Base-by-base conservation (phyloP, 108 stramenopile species). In the Skeletonema marinoi region DNA sequence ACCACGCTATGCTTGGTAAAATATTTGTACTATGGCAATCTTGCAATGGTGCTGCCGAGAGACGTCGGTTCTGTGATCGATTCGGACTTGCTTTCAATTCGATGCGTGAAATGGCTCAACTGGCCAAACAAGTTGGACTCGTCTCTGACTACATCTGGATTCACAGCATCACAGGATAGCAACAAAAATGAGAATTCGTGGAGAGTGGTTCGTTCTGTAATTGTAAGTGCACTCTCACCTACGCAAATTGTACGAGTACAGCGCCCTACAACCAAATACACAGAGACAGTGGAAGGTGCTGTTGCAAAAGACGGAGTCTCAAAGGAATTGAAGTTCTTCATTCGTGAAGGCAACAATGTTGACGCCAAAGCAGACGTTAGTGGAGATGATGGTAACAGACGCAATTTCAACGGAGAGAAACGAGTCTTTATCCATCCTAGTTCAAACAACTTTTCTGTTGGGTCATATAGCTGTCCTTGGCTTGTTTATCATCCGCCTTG, bases 401-500 rank as follows among this genome's bases (percentile, higher is more conserved):
- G 17, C 10, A 75, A 77, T 16, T 65, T 35, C 2, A 75, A 76
- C 50, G 50, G 50, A 39, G 95, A 97, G 73, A 95, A 96, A 65
- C 80, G 92, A 32, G 96, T 96, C 3, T 98, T 96, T 71, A 83
- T 98, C 8, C 97, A 98, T 79, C 97, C 97, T 10, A 84, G 86
- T 14, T 96, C 95, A 19, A 83, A 78, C 46, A 92, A 90, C 68
- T 96, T 96, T 71, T 68, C 77, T n/a, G 77, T 89, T 17, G 92
- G 94, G 17, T 75, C 82, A 21, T 98, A 84, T 68, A 89, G 88
- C 66, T 98, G 96, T 74, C 97, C 96, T 16, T 98, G 96, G 96
- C 84, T 98, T 21, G 97, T 97, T 10, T 97, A 90, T 72, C 81
- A 94, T n/a, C 86, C 85, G 93, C 31, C 72, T 96, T 82, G 83